A percentile compares a stretch with the other conserved stretches of the same genome.
phyloP scores from a whole-genome alignment of 108 stramenopile genomes.

The Discostella pseudostelligera region DNA sequence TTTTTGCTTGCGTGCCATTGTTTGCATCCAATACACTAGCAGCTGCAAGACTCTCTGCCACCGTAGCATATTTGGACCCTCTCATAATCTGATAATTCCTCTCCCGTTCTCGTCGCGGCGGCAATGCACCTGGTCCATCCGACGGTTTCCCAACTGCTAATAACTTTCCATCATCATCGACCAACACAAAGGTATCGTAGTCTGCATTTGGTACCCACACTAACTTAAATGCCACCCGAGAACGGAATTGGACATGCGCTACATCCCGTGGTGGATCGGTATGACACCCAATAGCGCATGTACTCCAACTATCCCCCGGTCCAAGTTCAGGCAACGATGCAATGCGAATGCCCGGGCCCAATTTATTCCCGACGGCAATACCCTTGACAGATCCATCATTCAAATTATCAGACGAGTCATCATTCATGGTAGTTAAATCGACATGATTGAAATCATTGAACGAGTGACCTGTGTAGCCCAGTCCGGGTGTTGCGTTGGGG shows the following conservation, averaged over 20 bases:
- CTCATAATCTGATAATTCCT: slow-evolving; percentile 75
- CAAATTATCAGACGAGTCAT: slow-evolving; percentile 63
- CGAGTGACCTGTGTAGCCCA: slow-evolving; percentile 89
- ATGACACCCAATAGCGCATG: slow-evolving; percentile 82
- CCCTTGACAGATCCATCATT: slow-evolving; percentile 78
- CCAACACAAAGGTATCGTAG: slow-evolving; percentile 83
- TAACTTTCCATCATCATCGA: slow-evolving; percentile 80
- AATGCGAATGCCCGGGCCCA: slow-evolving; percentile 81
- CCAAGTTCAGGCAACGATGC: slow-evolving; percentile 85
- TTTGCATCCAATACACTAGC: background rate
- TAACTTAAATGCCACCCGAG: slow-evolving; percentile 85
- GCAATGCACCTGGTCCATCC: slow-evolving; percentile 53
- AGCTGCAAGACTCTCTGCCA: slow-evolving; percentile 56
- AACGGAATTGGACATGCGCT: slow-evolving; percentile 87
- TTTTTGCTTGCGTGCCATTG: no score
- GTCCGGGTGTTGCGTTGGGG: slow-evolving; percentile 66
- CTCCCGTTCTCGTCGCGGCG: slow-evolving; percentile 68
- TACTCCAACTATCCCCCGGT: slow-evolving; percentile 86
- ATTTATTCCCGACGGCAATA: slow-evolving; percentile 76
- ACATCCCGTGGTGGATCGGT: slow-evolving; percentile 86
- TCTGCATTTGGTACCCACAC: slow-evolving; percentile 87
- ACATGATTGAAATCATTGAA: slow-evolving; percentile 94
- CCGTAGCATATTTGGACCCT: slow-evolving; percentile 82
- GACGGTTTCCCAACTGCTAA: slow-evolving; percentile 46
- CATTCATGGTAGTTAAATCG: slow-evolving; percentile 87